These are phyloP conservation scores for Posidonia australis DNA, from an alignment of 106 monocot species.

Conservation along the genomic window DNA sequence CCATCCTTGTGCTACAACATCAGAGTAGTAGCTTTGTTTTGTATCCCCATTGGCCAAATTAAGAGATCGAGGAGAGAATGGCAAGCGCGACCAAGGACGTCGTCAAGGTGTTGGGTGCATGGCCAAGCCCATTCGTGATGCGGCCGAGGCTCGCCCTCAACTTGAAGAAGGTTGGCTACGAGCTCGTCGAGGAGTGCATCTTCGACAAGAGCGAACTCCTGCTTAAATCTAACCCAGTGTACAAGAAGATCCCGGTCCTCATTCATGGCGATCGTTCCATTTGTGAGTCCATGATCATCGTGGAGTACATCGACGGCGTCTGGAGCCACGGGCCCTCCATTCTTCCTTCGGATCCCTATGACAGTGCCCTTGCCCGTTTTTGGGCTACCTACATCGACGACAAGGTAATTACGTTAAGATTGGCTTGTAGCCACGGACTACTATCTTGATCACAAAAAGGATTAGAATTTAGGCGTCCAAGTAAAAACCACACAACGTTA, in stretches of 20 bases:
- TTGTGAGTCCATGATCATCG: conserved; percentile 18
- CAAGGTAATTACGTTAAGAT: conserved; percentile 5
- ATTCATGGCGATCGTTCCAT: conserved; percentile 8
- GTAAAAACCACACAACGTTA: too few relatives aligned
- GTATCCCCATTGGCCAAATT: not conserved
- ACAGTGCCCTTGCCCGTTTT: conserved; percentile 7
- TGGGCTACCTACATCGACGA: conserved; percentile 17
- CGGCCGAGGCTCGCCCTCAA: conserved; percentile 16
- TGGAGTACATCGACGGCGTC: conserved; percentile 19
- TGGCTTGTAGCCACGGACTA: too few relatives aligned
- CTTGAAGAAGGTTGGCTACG: conserved; percentile 14
- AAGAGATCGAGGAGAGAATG: not conserved
- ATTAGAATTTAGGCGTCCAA: too few relatives aligned
- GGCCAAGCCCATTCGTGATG: conserved; percentile 17
- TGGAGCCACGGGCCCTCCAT: conserved; percentile 8
- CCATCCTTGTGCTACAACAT: too few relatives aligned
- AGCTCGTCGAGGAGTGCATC: conserved; percentile 6
- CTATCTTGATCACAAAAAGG: too few relatives aligned
- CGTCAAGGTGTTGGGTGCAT: conserved; percentile 14
- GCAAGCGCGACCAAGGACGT: not conserved
- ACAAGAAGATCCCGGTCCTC: conserved; percentile 26
- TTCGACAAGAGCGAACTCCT: conserved; percentile 19
- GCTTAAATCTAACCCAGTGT: conserved; percentile 16
- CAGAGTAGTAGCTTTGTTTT: too few relatives aligned
- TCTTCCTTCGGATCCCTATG: conserved; percentile 6